A percentile compares a stretch with the other conserved stretches of the same genome.
These are phyloP conservation scores for Phoenix dactylifera DNA, from an alignment of 176 grass and related monocot species.

Conservation along the genomic window DNA sequence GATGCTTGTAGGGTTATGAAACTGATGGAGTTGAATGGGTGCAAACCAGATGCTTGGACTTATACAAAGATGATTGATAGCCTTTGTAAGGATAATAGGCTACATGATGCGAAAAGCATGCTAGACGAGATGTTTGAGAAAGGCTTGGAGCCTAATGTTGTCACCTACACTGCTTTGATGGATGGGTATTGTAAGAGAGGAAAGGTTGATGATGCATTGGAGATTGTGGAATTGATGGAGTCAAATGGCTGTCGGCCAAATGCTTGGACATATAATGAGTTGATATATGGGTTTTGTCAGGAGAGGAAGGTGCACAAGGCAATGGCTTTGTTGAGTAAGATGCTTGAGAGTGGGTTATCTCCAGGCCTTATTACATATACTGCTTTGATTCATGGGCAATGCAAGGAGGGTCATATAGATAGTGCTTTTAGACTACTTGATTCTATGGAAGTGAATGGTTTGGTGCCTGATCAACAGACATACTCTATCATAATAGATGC, in stretches of 20 bases:
- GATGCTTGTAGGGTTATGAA: not conserved
- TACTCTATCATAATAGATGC: conserved; percentile 47
- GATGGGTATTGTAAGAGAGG: conserved; percentile 14
- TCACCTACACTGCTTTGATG: conserved; percentile 13
- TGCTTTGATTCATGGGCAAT: conserved; percentile 3
- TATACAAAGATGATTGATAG: conserved; percentile 9
- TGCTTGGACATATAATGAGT: conserved; percentile 15
- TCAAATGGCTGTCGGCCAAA: conserved; percentile 13
- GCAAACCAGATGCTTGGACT: conserved; percentile 11
- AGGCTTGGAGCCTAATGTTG: conserved; percentile 12
- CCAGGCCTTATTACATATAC: conserved; percentile 11
- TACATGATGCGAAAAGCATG: conserved; percentile 12
- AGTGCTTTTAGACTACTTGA: conserved; percentile 41
- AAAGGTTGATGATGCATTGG: conserved; percentile 3
- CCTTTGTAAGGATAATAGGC: conserved; percentile 6
- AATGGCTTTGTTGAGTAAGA: conserved; percentile 12
- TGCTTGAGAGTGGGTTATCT: conserved; percentile 11
- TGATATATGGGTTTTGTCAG: conserved; percentile 16
- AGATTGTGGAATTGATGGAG: conserved; percentile 3
- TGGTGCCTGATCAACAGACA: conserved; percentile 36
- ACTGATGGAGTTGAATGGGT: conserved; percentile 10
- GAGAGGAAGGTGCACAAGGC: conserved; percentile 8
- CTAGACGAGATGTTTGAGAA: conserved; percentile 6
- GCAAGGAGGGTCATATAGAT: conserved; percentile 38
- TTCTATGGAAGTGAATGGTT: conserved; percentile 41